Evolutionary conservation across 148 eudicot species (phyloP), one percentile per base, ranked within the genome.

Genomic region (Cornus florida): DNA sequence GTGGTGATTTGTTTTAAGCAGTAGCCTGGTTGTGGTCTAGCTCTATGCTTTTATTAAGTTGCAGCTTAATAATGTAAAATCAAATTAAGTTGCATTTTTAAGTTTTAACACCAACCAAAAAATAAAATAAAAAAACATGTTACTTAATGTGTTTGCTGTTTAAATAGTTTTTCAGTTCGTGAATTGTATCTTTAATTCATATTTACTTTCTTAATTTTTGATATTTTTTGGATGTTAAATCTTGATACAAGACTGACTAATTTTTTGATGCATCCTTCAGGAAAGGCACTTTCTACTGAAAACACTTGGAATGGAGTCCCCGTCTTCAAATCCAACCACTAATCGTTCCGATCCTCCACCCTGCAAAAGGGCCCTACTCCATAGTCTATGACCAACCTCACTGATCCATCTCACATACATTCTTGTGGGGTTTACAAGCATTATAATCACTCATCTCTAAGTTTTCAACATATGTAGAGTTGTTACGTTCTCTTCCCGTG

Each of bases 331-430:
- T 78, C 75, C 88, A 69, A 84, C 78, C 82, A 80, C 65, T 71
- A 87, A 80, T 82, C 64, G 84, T 67, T 75, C 91, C 67, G 89
- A 87, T 76, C 88, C 96, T 79, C 98, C 97, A 73, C 87, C 91
- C 64, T 95, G 98, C 86, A 91, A 90, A 88, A 89, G 94, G 87
- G 89, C 96, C 79, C 98, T 95, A 80, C 97, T 93, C 68, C 93
- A 95, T 82, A 90, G 93, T 78, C 59, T 53, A 53, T 53, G 87
- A 93, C 69, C 82, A 84, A 74, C 73, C 73, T 77, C 57, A 31
- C 71, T 75, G 74, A 81, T 79, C 85, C 80, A 74, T 80, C 71
- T 77, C 80, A 80, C 79, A 53, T 48, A 22, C 56, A 28, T 66
- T 73, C 35, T 13, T 33, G 67, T 11, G 57, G 39, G 70, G 38